phyloP scores from a whole-genome alignment of 805 yeast species.

The Wickerhamomyces canadensis region DNA sequence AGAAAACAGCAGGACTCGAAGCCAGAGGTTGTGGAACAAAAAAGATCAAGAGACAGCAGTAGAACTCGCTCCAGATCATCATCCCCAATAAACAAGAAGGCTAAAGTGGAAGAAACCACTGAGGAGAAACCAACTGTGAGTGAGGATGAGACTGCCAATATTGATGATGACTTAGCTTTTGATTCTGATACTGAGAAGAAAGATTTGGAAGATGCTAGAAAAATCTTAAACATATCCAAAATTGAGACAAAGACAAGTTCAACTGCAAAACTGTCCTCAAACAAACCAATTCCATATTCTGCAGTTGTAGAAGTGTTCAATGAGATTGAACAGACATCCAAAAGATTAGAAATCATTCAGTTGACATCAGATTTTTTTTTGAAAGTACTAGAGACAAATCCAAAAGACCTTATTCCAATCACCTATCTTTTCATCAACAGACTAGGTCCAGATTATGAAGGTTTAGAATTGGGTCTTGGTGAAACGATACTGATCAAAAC shows the following conservation, averaged over 20 bases:
- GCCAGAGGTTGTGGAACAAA: not conserved
- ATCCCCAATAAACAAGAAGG: not conserved
- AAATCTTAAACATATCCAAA: conserved; percentile 14
- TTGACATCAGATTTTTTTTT: conserved; percentile 68
- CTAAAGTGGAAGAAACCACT: not conserved
- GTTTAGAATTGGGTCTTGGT: conserved; percentile 88
- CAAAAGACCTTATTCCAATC: conserved; percentile 54
- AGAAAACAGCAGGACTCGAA: conserved; percentile 1
- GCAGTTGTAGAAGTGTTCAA: conserved; percentile 61
- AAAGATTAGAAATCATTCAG: conserved; percentile 76
- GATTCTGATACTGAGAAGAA: conserved; percentile 21
- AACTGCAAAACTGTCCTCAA: not conserved
- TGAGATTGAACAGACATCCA: conserved; percentile 71
- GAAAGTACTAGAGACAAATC: conserved; percentile 51
- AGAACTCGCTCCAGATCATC: not conserved
- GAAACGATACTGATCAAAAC: conserved; percentile 87
- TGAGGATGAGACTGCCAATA: not conserved
- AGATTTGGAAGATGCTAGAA: conserved; percentile 19
- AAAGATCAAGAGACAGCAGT: not conserved
- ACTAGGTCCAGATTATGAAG: conserved; percentile 94
- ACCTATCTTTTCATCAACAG: conserved; percentile 84
- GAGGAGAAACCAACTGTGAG: not conserved
- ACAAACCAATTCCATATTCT: conserved; percentile 29
- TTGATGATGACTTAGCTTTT: conserved; percentile 16
- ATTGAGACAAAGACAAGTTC: conserved; percentile 5